Evolutionary conservation across 2,329 filamentous ascomycete species (phyloP).

Genomic region (Sclerotinia sclerotiorum): DNA sequence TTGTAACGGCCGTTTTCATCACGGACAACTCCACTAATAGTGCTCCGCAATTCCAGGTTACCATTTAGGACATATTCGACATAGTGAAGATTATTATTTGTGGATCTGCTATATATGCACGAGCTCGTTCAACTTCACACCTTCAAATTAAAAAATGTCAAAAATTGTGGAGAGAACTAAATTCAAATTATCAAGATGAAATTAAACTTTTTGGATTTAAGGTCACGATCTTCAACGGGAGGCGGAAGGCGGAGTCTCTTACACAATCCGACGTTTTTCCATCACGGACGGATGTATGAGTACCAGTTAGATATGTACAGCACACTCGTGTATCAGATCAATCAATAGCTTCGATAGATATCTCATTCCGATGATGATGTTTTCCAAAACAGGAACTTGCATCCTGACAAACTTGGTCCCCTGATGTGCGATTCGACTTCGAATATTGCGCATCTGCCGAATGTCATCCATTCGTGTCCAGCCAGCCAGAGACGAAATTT

Average conservation of each 20-base stretch:
- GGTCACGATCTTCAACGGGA: neutral
- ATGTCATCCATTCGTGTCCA: neutral
- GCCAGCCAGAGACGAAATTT: neutral
- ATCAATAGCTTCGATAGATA: neutral
- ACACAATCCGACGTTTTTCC: neutral
- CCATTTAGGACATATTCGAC: neutral
- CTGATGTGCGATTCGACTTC: constrained; percentile 16
- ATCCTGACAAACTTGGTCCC: neutral
- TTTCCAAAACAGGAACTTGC: neutral
- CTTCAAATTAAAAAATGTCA: neutral
- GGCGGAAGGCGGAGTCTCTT: neutral
- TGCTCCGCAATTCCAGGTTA: neutral
- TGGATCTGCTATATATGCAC: neutral
- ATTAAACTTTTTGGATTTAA: constrained; percentile 1
- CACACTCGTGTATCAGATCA: constrained; percentile 3
- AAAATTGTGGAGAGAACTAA: constrained; percentile 4
- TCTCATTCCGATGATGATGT: neutral
- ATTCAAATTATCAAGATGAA: neutral
- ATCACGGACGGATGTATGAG: neutral
- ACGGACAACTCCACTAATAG: neutral
- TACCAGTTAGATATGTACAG: neutral
- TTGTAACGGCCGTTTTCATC: constrained; percentile 5
- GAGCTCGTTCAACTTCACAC: constrained; percentile 3
- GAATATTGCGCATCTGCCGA: constrained; percentile 19
- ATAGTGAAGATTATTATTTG: constrained; percentile 6